phyloP scores from a whole-genome alignment of 129 eudicot species.

The Tanacetum coccineum region DNA sequence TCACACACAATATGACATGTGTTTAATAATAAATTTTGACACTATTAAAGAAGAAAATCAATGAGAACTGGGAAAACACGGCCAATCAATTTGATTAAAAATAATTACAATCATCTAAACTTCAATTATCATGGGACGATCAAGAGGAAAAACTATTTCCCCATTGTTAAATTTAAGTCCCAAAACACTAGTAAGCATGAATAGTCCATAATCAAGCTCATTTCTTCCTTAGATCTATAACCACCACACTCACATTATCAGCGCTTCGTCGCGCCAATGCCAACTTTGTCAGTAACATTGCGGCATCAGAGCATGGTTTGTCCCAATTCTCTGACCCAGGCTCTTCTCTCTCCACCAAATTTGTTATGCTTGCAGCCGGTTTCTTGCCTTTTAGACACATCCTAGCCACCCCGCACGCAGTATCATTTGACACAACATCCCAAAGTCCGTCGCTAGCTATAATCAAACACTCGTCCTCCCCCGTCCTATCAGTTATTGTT shows the following conservation, averaged over 20 bases:
- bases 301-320: conserved; percentile 61
- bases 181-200: conserved; percentile 16
- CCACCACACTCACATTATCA: conserved; percentile 81
- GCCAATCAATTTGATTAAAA: conserved; percentile 30
- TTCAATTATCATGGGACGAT: conserved; percentile 17
- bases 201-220: conserved; percentile 8
- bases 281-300: conserved; percentile 61
- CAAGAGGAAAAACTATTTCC: not conserved
- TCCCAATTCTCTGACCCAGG: conserved; percentile 35
- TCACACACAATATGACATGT: not conserved
- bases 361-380: conserved; percentile 20
- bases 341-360: not conserved
- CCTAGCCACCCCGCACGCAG: conserved; percentile 75
- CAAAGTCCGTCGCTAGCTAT: conserved; percentile 83
- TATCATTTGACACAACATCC: conserved; percentile 90
- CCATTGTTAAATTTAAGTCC: conserved; percentile 12
- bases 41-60: not conserved
- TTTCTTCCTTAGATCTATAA: conserved; percentile 64
- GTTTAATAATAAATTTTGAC: not conserved
- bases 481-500: conserved; percentile 55
- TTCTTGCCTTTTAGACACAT: conserved; percentile 65
- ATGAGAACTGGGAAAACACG: conserved; percentile 3
- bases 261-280: conserved; percentile 78
- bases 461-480: conserved; percentile 69
- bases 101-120: conserved; percentile 33